These are phyloP conservation scores for Neonothopanus nambi DNA, from an alignment of 1,284 basidiomycete species.

Conservation along the genomic window DNA sequence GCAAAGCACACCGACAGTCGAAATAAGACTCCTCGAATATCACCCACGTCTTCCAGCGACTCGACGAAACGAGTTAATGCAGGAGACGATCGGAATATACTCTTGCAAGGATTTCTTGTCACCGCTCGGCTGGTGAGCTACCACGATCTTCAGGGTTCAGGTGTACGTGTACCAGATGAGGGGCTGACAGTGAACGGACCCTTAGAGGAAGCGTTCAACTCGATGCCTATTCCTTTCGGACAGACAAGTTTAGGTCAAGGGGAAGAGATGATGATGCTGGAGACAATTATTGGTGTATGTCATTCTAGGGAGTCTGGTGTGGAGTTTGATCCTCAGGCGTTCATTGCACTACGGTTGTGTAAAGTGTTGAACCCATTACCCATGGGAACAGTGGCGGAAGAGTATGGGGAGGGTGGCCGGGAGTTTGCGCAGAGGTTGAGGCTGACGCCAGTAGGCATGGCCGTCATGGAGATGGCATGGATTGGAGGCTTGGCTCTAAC, in stretches of 20 bases:
- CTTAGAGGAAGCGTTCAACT: constrained; percentile 53
- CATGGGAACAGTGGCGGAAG: constrained; percentile 17
- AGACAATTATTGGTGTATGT: constrained; percentile 63
- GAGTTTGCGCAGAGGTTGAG: constrained; percentile 23
- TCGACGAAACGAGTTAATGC: not conserved
- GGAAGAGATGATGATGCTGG: constrained; percentile 26
- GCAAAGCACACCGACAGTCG: constrained; percentile 12
- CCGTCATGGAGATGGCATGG: constrained; percentile 82
- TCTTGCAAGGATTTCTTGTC: constrained; percentile 62
- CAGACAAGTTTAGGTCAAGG: not conserved
- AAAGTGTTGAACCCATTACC: constrained; percentile 17
- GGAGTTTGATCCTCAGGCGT: constrained; percentile 68
- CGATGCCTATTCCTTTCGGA: not conserved
- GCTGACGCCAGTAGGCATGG: constrained; percentile 71
- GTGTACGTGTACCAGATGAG: constrained; percentile 69
- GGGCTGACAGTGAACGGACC: constrained; percentile 67
- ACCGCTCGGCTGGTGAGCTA: constrained; percentile 68
- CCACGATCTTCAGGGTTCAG: constrained; percentile 65
- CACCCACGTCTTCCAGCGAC: constrained; percentile 11
- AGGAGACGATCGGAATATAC: constrained; percentile 42
- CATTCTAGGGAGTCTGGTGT: constrained; percentile 62
- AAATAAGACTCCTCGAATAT: constrained; percentile 9
- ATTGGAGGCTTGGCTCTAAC: constrained; percentile 75
- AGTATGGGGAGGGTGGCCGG: constrained; percentile 1
- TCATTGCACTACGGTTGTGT: constrained; percentile 67